Evolutionary conservation across 148 eudicot species (phyloP), one percentile per base, ranked within the genome.

Genomic region (Agrostemma githago): DNA sequence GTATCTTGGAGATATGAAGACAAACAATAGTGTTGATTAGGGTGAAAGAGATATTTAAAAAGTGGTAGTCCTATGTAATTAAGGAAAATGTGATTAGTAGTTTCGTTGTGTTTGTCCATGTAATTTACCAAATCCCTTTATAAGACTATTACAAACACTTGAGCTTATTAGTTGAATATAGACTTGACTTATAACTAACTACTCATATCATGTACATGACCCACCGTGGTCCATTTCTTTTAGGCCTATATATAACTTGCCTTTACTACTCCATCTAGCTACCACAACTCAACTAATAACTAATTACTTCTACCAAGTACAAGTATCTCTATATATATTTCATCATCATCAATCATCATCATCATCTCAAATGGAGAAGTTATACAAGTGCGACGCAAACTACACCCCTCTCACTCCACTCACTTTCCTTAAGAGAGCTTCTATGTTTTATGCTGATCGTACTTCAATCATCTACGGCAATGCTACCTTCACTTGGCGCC

Each of bases 371-470:
- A 93, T 93, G 98, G 91, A 93, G 6, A 83, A 43, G 40, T 77
- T 89, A 44, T 70, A 82, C 5, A 91, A 91, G 68, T 79, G 88
- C 58, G 79, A 78, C 26, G 98, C 97, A 67, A 93, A 93, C 68
- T 89, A 89, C 74, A 83, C 81, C 2, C 72, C 91, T 15, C 87
- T 93, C 12, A 88, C 92, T 20, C 98, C 98, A 8, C 77, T 89
- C 39, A 86, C 84, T 3, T 93, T 91, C 86, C 60, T 93, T 73
- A 89, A 81, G 68, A 89, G 98, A 65, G 98, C 97, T 12, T 70
- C 95, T 5, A 62, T n/a, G 77, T 84, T 82, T 74, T 91, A 93
- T 62, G 81, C 87, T 9, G 72, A 81, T 46, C 91, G 98, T 1
- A 77, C 88, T 48, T 93, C 98, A 0, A 58, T 93, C 43, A 88